Conservation (phyloP, 768 basidiomycete genomes). For the Crucibulum laeve region DNA sequence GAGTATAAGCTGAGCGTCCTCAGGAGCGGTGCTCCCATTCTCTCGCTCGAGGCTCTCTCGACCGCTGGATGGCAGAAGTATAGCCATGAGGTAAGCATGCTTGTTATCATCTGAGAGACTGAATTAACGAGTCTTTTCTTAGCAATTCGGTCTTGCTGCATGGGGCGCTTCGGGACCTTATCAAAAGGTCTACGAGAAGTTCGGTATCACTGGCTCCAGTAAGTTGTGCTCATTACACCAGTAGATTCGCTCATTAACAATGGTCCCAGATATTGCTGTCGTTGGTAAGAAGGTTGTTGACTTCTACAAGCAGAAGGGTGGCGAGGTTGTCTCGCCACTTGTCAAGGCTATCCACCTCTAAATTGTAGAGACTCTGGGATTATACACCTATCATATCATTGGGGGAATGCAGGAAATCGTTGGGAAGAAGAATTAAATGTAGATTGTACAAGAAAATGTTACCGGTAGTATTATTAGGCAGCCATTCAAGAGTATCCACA, state of each 20-base stretch:
- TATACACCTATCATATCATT: neutral
- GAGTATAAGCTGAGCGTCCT: conserved; percentile 83
- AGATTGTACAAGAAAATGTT: no score
- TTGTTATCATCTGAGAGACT: neutral
- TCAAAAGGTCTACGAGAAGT: conserved; percentile 87
- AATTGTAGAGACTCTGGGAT: conserved; percentile 16
- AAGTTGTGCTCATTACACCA: conserved; percentile 19
- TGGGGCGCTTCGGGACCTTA: conserved; percentile 94
- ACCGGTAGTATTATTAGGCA: no score
- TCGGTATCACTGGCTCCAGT: conserved; percentile 78
- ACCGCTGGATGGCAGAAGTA: conserved; percentile 88
- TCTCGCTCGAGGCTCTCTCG: conserved; percentile 83
- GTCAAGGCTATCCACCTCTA: conserved; percentile 74
- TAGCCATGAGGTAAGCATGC: conserved; percentile 64
- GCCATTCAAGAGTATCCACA: no score
- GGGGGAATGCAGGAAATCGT: neutral
- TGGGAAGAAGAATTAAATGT: neutral
- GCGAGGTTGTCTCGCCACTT: conserved; percentile 68
- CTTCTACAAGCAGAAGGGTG: conserved; percentile 82
- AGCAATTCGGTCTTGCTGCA: conserved; percentile 67
- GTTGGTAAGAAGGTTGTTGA: conserved; percentile 83
- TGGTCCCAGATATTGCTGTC: conserved; percentile 59
- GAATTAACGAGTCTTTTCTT: conserved; percentile 10
- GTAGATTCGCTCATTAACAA: neutral
- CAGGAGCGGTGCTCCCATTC: conserved; percentile 83